phyloP scores from a whole-genome alignment of 805 yeast species.

The Yarrowia sp. region DNA sequence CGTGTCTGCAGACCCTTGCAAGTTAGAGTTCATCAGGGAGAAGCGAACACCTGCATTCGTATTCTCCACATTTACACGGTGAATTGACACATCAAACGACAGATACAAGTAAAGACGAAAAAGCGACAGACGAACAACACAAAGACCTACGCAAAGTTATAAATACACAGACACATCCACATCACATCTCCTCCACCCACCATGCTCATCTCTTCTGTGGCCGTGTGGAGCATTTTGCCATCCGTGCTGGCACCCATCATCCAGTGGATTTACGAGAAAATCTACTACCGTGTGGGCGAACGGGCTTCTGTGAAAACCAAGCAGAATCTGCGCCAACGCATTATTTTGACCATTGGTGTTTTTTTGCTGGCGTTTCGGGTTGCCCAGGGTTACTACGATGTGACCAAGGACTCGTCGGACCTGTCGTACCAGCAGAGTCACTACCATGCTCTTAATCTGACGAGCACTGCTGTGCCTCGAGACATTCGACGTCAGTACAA shows the following conservation, averaged over 20 bases:
- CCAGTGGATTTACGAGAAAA: conserved; percentile 30
- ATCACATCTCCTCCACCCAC: neutral
- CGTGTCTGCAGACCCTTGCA: too few species aligned
- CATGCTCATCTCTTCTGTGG: conserved; percentile 23
- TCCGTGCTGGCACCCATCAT: conserved; percentile 27
- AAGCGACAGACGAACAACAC: neutral
- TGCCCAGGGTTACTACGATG: conserved; percentile 29
- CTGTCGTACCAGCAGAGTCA: conserved; percentile 27
- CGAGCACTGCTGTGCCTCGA: conserved; percentile 28
- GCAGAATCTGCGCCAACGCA: conserved; percentile 21
- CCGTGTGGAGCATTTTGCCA: conserved; percentile 10
- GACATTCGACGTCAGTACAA: conserved; percentile 32
- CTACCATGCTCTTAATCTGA: conserved; percentile 31
- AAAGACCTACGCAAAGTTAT: neutral
- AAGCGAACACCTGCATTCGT: too few species aligned
- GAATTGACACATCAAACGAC: too few species aligned
- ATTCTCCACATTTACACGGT: too few species aligned
- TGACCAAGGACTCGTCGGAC: conserved; percentile 22
- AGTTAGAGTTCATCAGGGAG: too few species aligned
- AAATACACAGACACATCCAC: too few species aligned
- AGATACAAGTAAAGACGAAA: too few species aligned
- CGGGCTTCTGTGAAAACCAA: conserved; percentile 10
- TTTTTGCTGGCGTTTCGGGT: conserved; percentile 31
- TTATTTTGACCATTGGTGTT: conserved; percentile 29
- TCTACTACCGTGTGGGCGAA: conserved; percentile 13